These are phyloP conservation scores for Nicotiana obtusifolia DNA, from an alignment of 257 asterid species.

Conservation along the genomic window DNA sequence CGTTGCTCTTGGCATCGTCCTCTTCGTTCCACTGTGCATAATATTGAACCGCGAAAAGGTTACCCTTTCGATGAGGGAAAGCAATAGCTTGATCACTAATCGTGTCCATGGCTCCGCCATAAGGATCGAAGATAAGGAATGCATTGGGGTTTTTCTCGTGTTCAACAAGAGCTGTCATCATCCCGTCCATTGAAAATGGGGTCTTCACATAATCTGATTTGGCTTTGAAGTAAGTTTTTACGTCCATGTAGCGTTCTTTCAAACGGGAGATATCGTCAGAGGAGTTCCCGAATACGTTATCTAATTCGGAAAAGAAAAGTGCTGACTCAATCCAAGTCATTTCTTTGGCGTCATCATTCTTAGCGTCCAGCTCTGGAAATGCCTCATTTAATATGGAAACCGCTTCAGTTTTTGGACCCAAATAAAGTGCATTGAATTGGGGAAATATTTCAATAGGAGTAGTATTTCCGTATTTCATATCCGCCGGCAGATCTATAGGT, in stretches of 20 bases:
- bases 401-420: slow-evolving; percentile 38
- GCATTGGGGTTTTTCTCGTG: slow-evolving; percentile 55
- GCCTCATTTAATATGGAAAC: slow-evolving; percentile 16
- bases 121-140: slow-evolving; percentile 59
- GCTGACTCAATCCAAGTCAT: slow-evolving; percentile 65
- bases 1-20: slow-evolving; percentile 18
- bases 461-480: background rate
- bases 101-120: slow-evolving; percentile 60
- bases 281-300: slow-evolving; percentile 9
- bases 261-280: slow-evolving; percentile 13
- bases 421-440: slow-evolving; percentile 1
- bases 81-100: slow-evolving; percentile 46
- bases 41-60: slow-evolving; percentile 56
- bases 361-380: slow-evolving; percentile 41
- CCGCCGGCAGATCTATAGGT: too few relatives aligned
- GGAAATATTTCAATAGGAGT: slow-evolving; percentile 13
- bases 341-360: slow-evolving; percentile 37
- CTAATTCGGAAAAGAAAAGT: slow-evolving; percentile 50
- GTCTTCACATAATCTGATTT: slow-evolving; percentile 58
- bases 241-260: slow-evolving; percentile 31
- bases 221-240: slow-evolving; percentile 54
- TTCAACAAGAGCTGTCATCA: slow-evolving; percentile 18
- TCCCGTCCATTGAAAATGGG: slow-evolving; percentile 30
- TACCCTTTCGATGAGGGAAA: slow-evolving; percentile 69
- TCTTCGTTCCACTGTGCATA: slow-evolving; percentile 46